A percentile compares a stretch with the other conserved stretches of the same genome.
Evolutionary conservation across 257 asterid species (phyloP).

Genomic region (Primulina eburnea): DNA sequence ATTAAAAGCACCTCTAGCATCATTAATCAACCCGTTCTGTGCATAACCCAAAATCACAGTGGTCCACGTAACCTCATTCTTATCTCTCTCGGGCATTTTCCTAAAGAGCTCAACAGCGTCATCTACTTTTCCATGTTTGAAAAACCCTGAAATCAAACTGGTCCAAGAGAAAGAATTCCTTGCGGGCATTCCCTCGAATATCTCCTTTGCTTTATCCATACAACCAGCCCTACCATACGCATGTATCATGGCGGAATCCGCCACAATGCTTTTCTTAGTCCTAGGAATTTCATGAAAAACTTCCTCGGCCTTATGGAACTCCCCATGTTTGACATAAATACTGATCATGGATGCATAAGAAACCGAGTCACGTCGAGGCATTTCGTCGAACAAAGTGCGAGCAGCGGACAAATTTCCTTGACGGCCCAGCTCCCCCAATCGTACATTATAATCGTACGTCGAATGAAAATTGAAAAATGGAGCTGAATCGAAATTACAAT

Average conservation of each 20-base stretch:
- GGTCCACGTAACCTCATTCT: constrained; percentile 55
- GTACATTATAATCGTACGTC: constrained; percentile 32
- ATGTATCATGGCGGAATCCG: constrained; percentile 62
- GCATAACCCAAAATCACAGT: constrained; percentile 46
- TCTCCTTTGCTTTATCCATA: constrained; percentile 36
- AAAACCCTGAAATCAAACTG: constrained; percentile 60
- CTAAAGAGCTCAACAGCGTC: constrained; percentile 40
- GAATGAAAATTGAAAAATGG: neutral
- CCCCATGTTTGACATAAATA: constrained; percentile 46
- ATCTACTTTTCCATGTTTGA: constrained; percentile 40
- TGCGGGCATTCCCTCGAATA: constrained; percentile 50
- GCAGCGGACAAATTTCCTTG: constrained; percentile 42
- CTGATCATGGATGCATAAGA: constrained; percentile 53
- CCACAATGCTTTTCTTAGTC: constrained; percentile 47
- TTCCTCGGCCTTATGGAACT: constrained; percentile 43
- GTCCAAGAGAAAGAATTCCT: constrained; percentile 61
- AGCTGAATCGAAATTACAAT: neutral
- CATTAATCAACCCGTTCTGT: constrained; percentile 43
- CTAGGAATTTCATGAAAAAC: constrained; percentile 43
- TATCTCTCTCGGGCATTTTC: constrained; percentile 49
- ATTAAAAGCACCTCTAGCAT: constrained; percentile 51
- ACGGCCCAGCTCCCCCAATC: constrained; percentile 39
- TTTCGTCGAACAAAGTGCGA: constrained; percentile 39
- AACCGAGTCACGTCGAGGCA: constrained; percentile 49
- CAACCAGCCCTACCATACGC: constrained; percentile 56